Conservation (phyloP, 306 rosid genomes). For the Vigna angularis region DNA sequence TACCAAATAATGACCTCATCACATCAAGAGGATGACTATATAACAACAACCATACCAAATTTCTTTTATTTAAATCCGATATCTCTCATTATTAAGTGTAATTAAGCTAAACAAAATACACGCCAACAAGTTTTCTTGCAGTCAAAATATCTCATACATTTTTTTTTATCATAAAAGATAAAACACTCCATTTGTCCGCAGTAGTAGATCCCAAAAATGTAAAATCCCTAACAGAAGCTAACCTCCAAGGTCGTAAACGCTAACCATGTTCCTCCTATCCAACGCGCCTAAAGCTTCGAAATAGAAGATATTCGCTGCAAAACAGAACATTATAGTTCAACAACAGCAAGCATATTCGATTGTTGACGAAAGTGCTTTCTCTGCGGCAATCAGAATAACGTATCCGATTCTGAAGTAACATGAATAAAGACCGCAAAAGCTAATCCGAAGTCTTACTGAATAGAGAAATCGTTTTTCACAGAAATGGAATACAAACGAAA, state of each 20-base stretch:
- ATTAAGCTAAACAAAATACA: background rate
- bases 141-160: background rate
- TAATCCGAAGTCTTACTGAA: background rate
- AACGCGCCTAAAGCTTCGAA: conserved; percentile 3
- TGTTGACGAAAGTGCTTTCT: background rate
- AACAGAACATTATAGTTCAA: conserved; percentile 27
- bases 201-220: conserved; percentile 11
- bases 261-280: conserved; percentile 34
- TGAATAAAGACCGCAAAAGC: background rate
- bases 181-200: conserved; percentile 7
- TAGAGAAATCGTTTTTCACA: conserved; percentile 19
- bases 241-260: conserved; percentile 32
- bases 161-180: background rate
- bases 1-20: conserved; percentile 14
- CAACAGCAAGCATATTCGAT: conserved; percentile 12
- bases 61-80: background rate
- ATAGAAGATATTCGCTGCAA: conserved; percentile 18
- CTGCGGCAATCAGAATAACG: conserved; percentile 33
- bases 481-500: conserved; percentile 17
- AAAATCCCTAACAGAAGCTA: background rate
- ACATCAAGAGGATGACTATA: background rate
- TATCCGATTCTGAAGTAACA: conserved; percentile 31
- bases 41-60: background rate
- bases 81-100: background rate
- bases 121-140: background rate